phyloP scores from a whole-genome alignment of 768 basidiomycete genomes.

The Termitomyces sp. region DNA sequence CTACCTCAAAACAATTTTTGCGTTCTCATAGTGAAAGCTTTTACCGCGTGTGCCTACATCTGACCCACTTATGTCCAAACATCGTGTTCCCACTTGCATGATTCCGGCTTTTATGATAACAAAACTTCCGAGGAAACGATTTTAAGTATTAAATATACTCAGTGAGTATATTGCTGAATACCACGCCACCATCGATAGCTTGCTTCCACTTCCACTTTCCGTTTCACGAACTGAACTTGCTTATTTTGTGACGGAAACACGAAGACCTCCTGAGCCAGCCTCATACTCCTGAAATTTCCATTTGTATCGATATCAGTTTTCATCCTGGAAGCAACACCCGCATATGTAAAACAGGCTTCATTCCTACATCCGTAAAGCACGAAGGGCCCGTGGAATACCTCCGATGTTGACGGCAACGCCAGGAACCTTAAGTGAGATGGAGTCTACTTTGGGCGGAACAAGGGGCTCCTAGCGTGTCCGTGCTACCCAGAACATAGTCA shows the following conservation, averaged over 20 bases:
- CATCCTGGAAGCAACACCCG: background rate
- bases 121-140: too few species aligned
- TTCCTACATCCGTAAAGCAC: background rate
- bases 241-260: background rate
- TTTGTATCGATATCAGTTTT: background rate
- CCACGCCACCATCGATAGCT: background rate
- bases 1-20: slow-evolving; percentile 5
- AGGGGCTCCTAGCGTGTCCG: slow-evolving; percentile 4
- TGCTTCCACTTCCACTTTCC: background rate
- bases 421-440: background rate
- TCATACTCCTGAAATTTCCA: background rate
- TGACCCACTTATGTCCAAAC: slow-evolving; percentile 9
- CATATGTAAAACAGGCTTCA: background rate
- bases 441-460: background rate
- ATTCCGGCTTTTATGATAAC: background rate
- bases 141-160: background rate
- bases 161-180: background rate
- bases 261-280: too few species aligned
- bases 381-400: background rate
- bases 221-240: background rate
- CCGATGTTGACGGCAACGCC: slow-evolving; percentile 4
- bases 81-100: slow-evolving; percentile 1
- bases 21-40: background rate
- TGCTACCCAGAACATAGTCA: slow-evolving; percentile 5
- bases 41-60: slow-evolving; percentile 3